Conservation (phyloP, 2,329 filamentous ascomycete species). For the Orbilia brochopaga region DNA sequence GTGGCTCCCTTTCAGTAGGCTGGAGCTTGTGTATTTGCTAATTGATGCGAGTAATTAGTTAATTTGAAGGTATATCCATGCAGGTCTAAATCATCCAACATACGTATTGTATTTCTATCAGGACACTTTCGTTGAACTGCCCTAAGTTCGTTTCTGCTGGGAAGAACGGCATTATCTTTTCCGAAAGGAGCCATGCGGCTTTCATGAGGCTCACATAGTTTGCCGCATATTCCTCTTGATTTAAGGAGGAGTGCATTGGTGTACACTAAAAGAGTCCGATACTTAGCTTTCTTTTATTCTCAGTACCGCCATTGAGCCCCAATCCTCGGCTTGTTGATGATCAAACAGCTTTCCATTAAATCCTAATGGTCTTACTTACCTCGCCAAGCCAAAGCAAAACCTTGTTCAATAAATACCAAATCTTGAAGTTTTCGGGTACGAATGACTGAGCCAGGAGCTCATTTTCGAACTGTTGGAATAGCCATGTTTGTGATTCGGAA, state of each 20-base stretch:
- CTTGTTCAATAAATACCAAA: constrained; percentile 46
- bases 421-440: constrained; percentile 26
- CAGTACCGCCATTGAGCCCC: no score
- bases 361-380: constrained; percentile 35
- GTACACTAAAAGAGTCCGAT: constrained; percentile 11
- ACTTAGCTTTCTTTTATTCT: neutral
- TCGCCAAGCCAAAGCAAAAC: constrained; percentile 52
- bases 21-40: no score
- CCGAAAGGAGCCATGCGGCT: constrained; percentile 49
- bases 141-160: neutral
- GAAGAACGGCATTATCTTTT: constrained; percentile 19
- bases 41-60: no score
- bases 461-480: constrained; percentile 26
- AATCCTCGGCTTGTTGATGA: no score
- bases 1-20: no score
- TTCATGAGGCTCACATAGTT: constrained; percentile 52
- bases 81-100: no score
- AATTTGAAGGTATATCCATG: no score
- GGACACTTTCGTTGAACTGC: constrained; percentile 19
- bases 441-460: constrained; percentile 14
- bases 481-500: constrained; percentile 28
- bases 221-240: constrained; percentile 11
- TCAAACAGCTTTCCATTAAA: no score
- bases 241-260: neutral
- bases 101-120: constrained; percentile 34